Evolutionary conservation across 768 basidiomycete species (phyloP), one percentile per base, ranked within the genome.

Genomic region (Pulveroboletus sp.): DNA sequence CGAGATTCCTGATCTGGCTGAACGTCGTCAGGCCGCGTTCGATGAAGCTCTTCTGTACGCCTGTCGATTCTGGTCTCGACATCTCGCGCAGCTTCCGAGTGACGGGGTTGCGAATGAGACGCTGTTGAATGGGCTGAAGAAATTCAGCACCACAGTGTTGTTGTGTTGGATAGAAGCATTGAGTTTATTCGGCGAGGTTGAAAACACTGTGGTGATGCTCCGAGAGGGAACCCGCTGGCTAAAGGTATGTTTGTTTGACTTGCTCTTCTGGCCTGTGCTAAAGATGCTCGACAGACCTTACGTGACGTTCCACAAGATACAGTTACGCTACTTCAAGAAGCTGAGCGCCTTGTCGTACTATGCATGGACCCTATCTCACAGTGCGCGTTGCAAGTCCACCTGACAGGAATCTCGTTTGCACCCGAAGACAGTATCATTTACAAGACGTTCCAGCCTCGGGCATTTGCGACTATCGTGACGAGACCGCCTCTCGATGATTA

Each of bases 1-100:
- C 3, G 59, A 61, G 16, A 11, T 61, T 40, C 34, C 34, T 2
- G 59, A 58, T 50, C 59, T 61, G n/a, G 25, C 12, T 29, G 56
- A 55, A 25, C 59, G 59, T 17, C 52, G 46, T 1, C 19, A 40
- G 16, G 34, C 40, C 6, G 55, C 33, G 6, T 49, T 58, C 9
- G 49, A 61, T 6, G 58, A 52, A 34, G 49, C 59, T 0, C 47
- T 60, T 20, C 11, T 21, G n/a, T 61, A 61, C 1, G 50, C 59
- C 17, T 61, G 59, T 31, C 50, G 55, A 1, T 61, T 52, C 33
- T 61, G 59, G 59, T 49, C 58, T 2, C 51, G 27, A 43, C 59
- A 60, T 29, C 51, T 60, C 8, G 17, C 48, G 3, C 56, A 35
- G 19, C 45, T 56, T n/a, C 43, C 50, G 11, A 38, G 27, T 4